Percentiles rank a stretch among this genome's conserved stretches.
These are phyloP conservation scores for Withania somnifera DNA, from an alignment of 305 asterid genomes.

Conservation along the genomic window DNA sequence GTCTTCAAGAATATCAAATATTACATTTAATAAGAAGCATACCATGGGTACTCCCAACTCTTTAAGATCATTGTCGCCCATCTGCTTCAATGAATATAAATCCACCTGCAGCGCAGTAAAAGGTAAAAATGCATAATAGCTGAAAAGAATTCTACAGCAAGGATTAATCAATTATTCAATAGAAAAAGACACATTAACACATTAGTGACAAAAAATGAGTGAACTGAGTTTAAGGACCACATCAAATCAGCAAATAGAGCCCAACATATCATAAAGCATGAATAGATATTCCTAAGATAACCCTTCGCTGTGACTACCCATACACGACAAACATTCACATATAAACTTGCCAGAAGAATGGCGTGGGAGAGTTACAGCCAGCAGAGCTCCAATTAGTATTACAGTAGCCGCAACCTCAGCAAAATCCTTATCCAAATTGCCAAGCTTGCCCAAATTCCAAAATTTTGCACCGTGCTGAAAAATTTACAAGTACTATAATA, in stretches of 20 bases:
- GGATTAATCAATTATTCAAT: too few species aligned
- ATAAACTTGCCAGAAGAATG: background rate
- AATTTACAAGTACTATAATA: background rate
- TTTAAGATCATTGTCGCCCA: conserved; percentile 9
- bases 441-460: background rate
- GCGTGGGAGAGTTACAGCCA: background rate
- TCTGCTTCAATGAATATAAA: too few species aligned
- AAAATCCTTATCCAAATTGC: background rate
- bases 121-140: too few species aligned
- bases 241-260: background rate
- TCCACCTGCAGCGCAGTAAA: too few species aligned
- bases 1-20: background rate
- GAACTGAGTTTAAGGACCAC: background rate
- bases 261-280: background rate
- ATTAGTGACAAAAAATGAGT: background rate
- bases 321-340: background rate
- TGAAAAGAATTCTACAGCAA: too few species aligned
- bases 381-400: background rate
- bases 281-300: background rate
- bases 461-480: background rate
- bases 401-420: background rate
- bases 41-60: conserved; percentile 95
- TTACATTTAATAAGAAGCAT: conserved; percentile 9
- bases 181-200: too few species aligned
- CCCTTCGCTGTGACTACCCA: background rate